A percentile compares a stretch with the other conserved stretches of the same genome.
These are phyloP conservation scores for Talaromyces adpressus DNA, from an alignment of 495 filamentous ascomycete species.

Conservation along the genomic window DNA sequence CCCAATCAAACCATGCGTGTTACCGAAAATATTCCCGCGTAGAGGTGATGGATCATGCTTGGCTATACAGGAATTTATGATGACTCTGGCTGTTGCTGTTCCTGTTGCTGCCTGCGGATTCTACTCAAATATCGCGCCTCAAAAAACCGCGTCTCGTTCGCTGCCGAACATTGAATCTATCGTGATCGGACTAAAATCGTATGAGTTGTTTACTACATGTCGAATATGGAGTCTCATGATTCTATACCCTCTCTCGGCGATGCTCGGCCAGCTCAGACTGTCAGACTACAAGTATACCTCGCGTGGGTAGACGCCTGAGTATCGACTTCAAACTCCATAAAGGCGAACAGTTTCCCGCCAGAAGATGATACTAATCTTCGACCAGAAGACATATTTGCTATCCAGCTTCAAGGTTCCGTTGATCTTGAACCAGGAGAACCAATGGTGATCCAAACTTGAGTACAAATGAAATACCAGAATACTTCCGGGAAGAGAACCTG, in stretches of 20 bases:
- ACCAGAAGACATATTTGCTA: neutral
- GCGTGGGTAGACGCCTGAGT: neutral
- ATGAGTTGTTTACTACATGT: neutral
- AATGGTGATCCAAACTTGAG: neutral
- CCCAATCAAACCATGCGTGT: neutral
- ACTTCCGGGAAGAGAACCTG: neutral
- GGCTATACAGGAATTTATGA: neutral
- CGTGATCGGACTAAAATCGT: neutral
- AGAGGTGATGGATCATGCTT: neutral
- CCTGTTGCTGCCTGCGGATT: neutral
- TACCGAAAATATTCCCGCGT: neutral
- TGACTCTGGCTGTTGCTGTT: neutral
- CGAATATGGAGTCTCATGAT: neutral
- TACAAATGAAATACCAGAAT: neutral
- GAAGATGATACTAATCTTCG: neutral
- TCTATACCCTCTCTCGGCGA: neutral
- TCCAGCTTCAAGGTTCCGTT: neutral
- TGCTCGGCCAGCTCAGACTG: neutral
- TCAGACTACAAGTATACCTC: neutral
- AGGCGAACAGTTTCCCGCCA: neutral
- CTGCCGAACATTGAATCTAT: neutral
- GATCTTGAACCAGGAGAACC: neutral
- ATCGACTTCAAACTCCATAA: neutral
- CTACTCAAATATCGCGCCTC: no score
- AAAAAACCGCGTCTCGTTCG: no score